Percentiles rank a stretch among this genome's conserved stretches.
These are phyloP conservation scores for Apodospora peruviana DNA, from an alignment of 495 filamentous ascomycete genomes.

Conservation along the genomic window DNA sequence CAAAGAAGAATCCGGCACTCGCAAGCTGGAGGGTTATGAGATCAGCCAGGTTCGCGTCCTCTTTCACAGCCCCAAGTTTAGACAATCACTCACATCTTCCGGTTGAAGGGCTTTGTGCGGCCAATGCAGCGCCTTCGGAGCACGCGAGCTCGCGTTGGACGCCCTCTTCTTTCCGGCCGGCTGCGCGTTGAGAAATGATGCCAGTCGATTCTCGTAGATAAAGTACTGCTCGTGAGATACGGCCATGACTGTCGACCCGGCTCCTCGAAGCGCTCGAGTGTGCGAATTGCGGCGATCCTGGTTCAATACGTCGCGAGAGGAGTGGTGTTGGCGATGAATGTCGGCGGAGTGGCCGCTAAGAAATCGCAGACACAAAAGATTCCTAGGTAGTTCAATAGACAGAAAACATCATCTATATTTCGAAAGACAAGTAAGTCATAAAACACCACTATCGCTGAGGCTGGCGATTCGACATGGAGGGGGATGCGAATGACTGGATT, in stretches of 20 bases:
- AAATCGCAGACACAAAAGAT: too few species aligned
- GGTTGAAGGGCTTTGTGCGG: constrained; percentile 64
- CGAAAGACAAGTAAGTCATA: too few species aligned
- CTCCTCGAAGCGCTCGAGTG: too few species aligned
- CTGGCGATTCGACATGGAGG: too few species aligned
- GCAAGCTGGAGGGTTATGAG: constrained; percentile 58
- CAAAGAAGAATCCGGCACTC: constrained; percentile 83
- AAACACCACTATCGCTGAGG: too few species aligned
- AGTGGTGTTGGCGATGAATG: too few species aligned
- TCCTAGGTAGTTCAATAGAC: too few species aligned
- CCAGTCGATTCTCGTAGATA: constrained; percentile 66
- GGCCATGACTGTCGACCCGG: constrained; percentile 10
- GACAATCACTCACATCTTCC: constrained; percentile 50
- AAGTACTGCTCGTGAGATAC: constrained; percentile 33
- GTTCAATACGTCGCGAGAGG: too few species aligned
- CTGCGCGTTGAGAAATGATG: constrained; percentile 60
- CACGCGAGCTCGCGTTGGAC: constrained; percentile 56
- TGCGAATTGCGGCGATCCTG: too few species aligned
- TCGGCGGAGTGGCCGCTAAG: too few species aligned
- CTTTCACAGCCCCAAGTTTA: background rate
- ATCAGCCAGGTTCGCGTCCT: background rate
- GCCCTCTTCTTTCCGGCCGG: constrained; percentile 54
- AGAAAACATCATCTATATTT: too few species aligned
- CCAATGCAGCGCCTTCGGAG: constrained; percentile 61
- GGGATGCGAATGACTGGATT: too few species aligned